Evolutionary conservation across 768 basidiomycete genomes (phyloP).

Genomic region (Lactarius psammicola): DNA sequence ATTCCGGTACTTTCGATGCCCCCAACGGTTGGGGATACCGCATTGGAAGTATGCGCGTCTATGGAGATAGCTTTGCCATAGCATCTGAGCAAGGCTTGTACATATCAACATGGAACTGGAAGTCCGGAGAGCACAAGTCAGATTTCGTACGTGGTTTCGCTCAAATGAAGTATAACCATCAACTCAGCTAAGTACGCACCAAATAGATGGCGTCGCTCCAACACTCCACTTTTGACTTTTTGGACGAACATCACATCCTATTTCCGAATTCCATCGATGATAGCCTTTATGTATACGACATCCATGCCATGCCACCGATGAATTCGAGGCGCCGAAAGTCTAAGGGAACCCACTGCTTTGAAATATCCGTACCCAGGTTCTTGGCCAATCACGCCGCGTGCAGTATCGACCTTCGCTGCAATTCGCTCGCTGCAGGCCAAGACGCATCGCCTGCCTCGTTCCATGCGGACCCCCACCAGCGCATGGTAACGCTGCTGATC

Average conservation of each 20-base stretch:
- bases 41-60: constrained; percentile 13
- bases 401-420: neutral
- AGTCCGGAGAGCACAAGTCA: constrained; percentile 12
- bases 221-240: constrained; percentile 7
- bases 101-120: constrained; percentile 20
- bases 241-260: constrained; percentile 17
- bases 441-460: neutral
- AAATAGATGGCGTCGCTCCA: constrained; percentile 13
- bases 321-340: neutral
- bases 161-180: neutral
- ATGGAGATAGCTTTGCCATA: constrained; percentile 7
- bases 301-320: constrained; percentile 14
- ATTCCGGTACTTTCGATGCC: neutral
- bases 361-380: neutral
- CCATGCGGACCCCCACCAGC: neutral
- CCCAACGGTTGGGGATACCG: constrained; percentile 15
- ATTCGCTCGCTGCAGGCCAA: constrained; percentile 4
- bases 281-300: constrained; percentile 16
- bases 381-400: neutral
- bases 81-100: constrained; percentile 16
- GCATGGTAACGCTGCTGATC: neutral
- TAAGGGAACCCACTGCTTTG: constrained; percentile 21
- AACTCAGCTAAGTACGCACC: neutral
- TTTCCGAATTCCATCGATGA: constrained; percentile 14
- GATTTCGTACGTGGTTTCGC: constrained; percentile 14